phyloP scores from a whole-genome alignment of 805 yeast genomes.

The Pichia cephalocereana region DNA sequence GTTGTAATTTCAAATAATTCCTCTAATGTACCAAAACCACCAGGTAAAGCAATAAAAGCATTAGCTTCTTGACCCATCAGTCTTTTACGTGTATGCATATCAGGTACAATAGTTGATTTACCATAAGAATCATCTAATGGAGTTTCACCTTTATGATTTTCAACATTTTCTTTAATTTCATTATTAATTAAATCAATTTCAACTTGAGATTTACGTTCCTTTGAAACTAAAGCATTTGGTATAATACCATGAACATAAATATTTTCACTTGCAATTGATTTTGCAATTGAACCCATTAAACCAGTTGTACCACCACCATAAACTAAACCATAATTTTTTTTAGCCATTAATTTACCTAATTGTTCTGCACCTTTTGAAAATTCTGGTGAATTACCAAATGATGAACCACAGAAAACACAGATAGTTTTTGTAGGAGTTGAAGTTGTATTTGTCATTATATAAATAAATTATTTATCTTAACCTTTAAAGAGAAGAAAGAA shows the following conservation, averaged over 20 bases:
- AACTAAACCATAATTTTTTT: constrained; percentile 60
- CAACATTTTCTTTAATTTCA: constrained; percentile 41
- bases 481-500: too few relatives aligned
- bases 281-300: constrained; percentile 70
- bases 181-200: constrained; percentile 36
- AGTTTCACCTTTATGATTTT: constrained; percentile 56
- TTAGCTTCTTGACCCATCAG: constrained; percentile 82
- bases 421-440: constrained; percentile 33
- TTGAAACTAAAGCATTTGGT: constrained; percentile 71
- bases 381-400: constrained; percentile 48
- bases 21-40: constrained; percentile 86
- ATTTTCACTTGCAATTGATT: constrained; percentile 44
- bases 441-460: not conserved
- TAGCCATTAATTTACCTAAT: constrained; percentile 52
- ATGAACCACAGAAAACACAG: constrained; percentile 85
- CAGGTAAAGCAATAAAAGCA: constrained; percentile 76
- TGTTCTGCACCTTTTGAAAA: constrained; percentile 46
- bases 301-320: constrained; percentile 91
- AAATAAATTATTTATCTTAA: too few relatives aligned
- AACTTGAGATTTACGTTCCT: constrained; percentile 44
- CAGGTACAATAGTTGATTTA: constrained; percentile 68
- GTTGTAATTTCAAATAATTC: constrained; percentile 86
- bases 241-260: constrained; percentile 80
- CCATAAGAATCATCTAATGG: constrained; percentile 64
- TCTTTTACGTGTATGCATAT: constrained; percentile 85